Conservation (phyloP, 208 protist species). For the Acanthamoeba castellanii region DNA sequence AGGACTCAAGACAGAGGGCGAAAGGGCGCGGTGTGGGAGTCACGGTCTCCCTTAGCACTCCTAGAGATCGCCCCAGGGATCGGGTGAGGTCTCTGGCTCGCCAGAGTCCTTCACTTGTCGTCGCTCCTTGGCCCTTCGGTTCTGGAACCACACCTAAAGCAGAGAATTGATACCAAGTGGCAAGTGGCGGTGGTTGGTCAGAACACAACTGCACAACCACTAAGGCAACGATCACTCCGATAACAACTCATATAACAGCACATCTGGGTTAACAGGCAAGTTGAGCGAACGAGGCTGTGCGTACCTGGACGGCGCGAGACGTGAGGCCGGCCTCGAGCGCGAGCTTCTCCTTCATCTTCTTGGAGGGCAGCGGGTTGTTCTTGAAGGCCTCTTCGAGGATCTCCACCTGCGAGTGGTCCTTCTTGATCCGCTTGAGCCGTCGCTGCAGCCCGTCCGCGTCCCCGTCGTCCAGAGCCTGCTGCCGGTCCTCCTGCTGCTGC, state of each 20-base stretch:
- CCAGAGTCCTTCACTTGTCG: neutral
- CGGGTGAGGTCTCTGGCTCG: neutral
- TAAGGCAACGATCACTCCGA: too few species aligned
- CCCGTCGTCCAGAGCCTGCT: too few species aligned
- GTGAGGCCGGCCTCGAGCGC: conserved; percentile 5
- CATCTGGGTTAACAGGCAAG: too few species aligned
- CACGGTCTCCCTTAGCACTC: neutral
- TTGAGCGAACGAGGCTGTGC: too few species aligned
- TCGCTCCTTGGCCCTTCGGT: conserved; percentile 11
- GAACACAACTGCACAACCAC: too few species aligned
- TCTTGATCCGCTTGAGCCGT: conserved; percentile 22
- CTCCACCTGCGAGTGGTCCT: conserved; percentile 16
- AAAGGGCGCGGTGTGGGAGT: too few species aligned
- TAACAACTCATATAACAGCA: too few species aligned
- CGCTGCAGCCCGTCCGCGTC: neutral
- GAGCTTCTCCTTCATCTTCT: conserved; percentile 29
- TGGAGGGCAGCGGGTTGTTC: conserved; percentile 29
- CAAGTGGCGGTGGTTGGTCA: too few species aligned
- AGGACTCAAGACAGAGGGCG: too few species aligned
- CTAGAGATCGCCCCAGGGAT: neutral
- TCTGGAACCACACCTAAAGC: conserved; percentile 35
- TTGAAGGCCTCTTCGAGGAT: conserved; percentile 45
- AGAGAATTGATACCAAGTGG: too few species aligned
- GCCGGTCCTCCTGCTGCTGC: neutral
- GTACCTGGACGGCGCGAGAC: neutral